Base-by-base conservation (phyloP, 2,329 filamentous ascomycete genomes). In the Xylaria arbuscula region DNA sequence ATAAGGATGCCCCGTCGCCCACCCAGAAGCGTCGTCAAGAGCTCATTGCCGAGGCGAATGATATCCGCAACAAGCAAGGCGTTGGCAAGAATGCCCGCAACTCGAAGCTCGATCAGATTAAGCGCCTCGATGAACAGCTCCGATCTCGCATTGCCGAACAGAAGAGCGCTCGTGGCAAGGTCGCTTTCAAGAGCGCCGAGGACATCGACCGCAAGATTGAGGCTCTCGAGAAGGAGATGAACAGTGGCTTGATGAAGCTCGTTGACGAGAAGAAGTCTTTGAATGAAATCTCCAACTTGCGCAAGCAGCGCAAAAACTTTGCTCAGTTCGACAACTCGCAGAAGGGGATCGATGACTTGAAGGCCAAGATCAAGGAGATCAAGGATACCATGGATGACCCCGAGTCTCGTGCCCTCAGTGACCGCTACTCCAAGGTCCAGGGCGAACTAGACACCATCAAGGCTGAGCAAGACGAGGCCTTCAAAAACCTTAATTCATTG, bases 211-310 rank as follows among this genome's bases (percentile, higher is more conserved):
- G 87, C 71, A 89, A 96, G 81, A 96, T 98, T 75, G 87, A 88
- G 68, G 86, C 86, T 61, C 89, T 98, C 62, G 93, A 97, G 73
- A 91, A 91, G 81, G 88, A 95, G 80, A 94, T 98, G 75, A 93
- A 97, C 80, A 88, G 90, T 42, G 95, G 95, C 72, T 92, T 88
- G 80, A 94, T 99, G 92, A 97, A 94, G 84, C 85, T 99, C 60
- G 96, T 98, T 11, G 96, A 99, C 76, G 96, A 98, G 88, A 97
- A 93, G 87, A 98, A 98, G 88, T 90, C 93, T 9, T 86, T 98
- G 22, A 84, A 88, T 59, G 93, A 98, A 76, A 91, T 97, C 75
- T 92, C 92, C 57, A 91, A 84, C 79, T 84, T 98, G 73, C 91
- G 92, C 81, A 97, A 97, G 86, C 88, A 92, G 77, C 93, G 93